A percentile compares a stretch with the other conserved stretches of the same genome.
phyloP scores from a whole-genome alignment of 108 stramenopile species.

The Nitzschia inconspicua region DNA sequence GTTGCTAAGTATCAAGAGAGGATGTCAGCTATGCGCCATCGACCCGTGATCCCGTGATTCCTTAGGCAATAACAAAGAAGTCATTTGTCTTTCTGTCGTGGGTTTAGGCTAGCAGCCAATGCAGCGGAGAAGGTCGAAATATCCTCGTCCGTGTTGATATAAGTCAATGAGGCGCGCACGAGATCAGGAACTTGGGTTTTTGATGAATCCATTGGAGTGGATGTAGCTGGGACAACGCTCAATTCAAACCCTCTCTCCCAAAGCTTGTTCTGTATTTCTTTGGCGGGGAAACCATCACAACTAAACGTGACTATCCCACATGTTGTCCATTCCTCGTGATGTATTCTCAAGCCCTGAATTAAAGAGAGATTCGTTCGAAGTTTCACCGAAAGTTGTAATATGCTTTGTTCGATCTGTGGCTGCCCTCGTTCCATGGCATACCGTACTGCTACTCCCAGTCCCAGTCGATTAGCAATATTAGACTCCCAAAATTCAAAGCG shows the following conservation, averaged over 20 bases:
- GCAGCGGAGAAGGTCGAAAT: constrained; percentile 35
- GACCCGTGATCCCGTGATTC: no score
- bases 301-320: constrained; percentile 65
- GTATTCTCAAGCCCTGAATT: constrained; percentile 24
- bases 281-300: constrained; percentile 14
- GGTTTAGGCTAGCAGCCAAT: constrained; percentile 1
- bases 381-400: constrained; percentile 4
- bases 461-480: constrained; percentile 51
- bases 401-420: constrained; percentile 29
- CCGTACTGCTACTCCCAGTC: constrained; percentile 62
- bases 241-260: constrained; percentile 30
- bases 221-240: constrained; percentile 62
- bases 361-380: constrained; percentile 20
- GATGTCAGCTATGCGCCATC: no score
- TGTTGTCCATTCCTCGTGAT: constrained; percentile 22
- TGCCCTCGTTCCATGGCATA: constrained; percentile 46
- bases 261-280: constrained; percentile 16
- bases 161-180: constrained; percentile 57
- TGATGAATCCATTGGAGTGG: constrained; percentile 62
- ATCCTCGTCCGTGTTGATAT: constrained; percentile 51
- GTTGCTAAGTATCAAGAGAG: constrained; percentile 20
- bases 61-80: no score
- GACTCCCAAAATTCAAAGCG: constrained; percentile 84
- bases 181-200: constrained; percentile 31
- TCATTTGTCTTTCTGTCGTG: background rate